Conservation (phyloP, 2,329 filamentous ascomycete species). For the Karstenula rhodostoma region DNA sequence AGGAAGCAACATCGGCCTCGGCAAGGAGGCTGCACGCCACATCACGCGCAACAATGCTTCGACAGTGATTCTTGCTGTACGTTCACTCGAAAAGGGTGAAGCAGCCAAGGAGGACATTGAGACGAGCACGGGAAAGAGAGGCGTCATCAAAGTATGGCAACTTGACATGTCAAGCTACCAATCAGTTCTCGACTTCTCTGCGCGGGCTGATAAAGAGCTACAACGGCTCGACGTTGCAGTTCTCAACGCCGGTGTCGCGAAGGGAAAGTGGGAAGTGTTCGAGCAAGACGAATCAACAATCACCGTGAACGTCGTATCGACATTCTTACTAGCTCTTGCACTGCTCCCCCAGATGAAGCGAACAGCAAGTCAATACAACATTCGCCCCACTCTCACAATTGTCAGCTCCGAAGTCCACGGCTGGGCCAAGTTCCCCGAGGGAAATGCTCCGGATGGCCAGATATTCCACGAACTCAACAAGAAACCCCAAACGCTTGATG, state of each 20-base stretch:
- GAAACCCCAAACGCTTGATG: conserved; percentile 18
- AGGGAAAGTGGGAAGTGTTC: conserved; percentile 31
- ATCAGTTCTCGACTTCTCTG: conserved; percentile 46
- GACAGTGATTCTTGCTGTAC: conserved; percentile 56
- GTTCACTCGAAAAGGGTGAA: conserved; percentile 53
- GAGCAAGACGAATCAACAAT: conserved; percentile 45
- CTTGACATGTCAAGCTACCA: conserved; percentile 53
- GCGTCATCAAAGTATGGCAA: conserved; percentile 55
- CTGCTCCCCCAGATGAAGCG: conserved; percentile 38
- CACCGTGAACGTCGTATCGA: conserved; percentile 52
- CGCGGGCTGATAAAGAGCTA: conserved; percentile 31
- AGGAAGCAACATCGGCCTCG: conserved; percentile 57
- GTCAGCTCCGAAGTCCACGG: conserved; percentile 44
- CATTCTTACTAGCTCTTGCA: conserved; percentile 46
- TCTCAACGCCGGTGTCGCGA: conserved; percentile 50
- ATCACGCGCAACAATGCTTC: conserved; percentile 50
- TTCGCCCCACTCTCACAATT: conserved; percentile 39
- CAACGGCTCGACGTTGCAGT: conserved; percentile 48
- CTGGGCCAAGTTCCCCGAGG: conserved; percentile 36
- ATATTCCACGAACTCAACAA: conserved; percentile 40
- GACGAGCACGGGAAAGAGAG: conserved; percentile 31
- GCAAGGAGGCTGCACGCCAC: conserved; percentile 55
- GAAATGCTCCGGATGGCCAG: conserved; percentile 30
- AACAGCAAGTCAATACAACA: conserved; percentile 33
- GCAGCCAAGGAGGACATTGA: conserved; percentile 54